Base-by-base conservation (phyloP, 805 yeast genomes). In the Yamadazyma olivae region DNA sequence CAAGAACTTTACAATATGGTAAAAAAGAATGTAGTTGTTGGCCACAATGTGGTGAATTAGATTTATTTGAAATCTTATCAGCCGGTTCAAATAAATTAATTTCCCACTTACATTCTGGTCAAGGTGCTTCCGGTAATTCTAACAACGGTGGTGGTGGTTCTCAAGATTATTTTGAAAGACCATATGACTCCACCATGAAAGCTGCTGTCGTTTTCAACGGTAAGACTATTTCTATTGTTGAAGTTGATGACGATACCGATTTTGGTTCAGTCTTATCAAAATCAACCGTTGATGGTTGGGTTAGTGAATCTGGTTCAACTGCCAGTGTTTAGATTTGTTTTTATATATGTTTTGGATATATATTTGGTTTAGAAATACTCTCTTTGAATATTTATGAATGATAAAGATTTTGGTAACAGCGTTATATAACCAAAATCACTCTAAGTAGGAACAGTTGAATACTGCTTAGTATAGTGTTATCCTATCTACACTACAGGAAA, bases 1-100 rank as follows among this genome's bases (percentile, higher is more conserved):
- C 99, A 67, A 87, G 99, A 75, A 90, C 97, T 49, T 67, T 81
- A 55, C 98, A 93, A 70, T 93, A 93, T 67, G 97, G 97, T 61
- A 69, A 70, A 43, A 58, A 81, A 17, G 59, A 75, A 15, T 93
- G 98, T 74, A 88, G 97, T 24, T 93, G 99, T 77, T 93, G 99
- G 99, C 53, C 76, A 36, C 75, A 95, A 37, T 93, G 99, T 70
- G 99, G 99, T 71, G 99, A 93, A 74, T 73, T 93, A 54, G 99
- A 93, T 67, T 72, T 89, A 54, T 93, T 91, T 55, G 99, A 93
- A 76, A 74, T 91, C 50, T 75, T 93, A 50, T 68, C 79, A 44
- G 49, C 83, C 23, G 96, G 96, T 49, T 79, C 86, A 44, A 67
- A 71, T 58, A 79, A 81, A 60, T 70, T 90, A 61, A 81, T 84